A percentile compares a stretch with the other conserved stretches of the same genome.
phyloP scores from a whole-genome alignment of 2,329 filamentous ascomycete species.

The Fusarium odoratissimum region DNA sequence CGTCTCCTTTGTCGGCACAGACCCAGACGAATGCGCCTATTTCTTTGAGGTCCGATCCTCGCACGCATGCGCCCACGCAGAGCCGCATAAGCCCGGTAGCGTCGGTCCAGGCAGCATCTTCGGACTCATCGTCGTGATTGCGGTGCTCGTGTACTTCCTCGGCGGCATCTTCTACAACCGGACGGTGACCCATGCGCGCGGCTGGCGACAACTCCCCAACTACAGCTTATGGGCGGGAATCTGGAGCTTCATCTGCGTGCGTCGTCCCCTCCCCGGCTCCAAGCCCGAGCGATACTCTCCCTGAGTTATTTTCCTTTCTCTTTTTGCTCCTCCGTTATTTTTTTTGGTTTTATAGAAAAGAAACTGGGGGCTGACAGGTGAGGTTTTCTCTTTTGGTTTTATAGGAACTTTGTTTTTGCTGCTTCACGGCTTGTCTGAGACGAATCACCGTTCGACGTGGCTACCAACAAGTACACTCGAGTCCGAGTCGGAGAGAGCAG shows the following conservation, averaged over 20 bases:
- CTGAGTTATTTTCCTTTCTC: slow-evolving; percentile 25
- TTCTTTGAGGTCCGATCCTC: slow-evolving; percentile 92
- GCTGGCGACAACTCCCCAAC: slow-evolving; percentile 96
- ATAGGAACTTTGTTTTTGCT: slow-evolving; percentile 74
- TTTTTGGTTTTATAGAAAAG: slow-evolving; percentile 7
- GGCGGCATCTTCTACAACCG: slow-evolving; percentile 97
- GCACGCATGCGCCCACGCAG: slow-evolving; percentile 78
- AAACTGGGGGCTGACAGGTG: slow-evolving; percentile 42
- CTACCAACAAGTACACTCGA: slow-evolving; percentile 72
- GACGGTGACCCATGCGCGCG: slow-evolving; percentile 91
- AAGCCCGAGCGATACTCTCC: slow-evolving; percentile 48
- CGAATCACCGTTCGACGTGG: slow-evolving; percentile 73
- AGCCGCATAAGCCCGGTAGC: slow-evolving; percentile 78
- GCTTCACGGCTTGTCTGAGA: slow-evolving; percentile 75
- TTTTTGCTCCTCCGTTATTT: background rate
- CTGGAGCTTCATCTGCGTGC: slow-evolving; percentile 80
- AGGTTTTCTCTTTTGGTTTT: slow-evolving; percentile 18
- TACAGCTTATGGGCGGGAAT: slow-evolving; percentile 93
- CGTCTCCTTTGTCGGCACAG: slow-evolving; percentile 83
- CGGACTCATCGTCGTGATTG: slow-evolving; percentile 81
- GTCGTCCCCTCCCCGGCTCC: slow-evolving; percentile 48
- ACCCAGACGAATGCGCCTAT: slow-evolving; percentile 92
- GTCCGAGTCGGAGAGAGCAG: slow-evolving; percentile 60
- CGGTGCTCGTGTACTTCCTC: slow-evolving; percentile 87
- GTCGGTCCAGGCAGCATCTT: slow-evolving; percentile 82